Conservation (phyloP, 2,329 filamentous ascomycete species). For the Exophiala alcalophila region DNA sequence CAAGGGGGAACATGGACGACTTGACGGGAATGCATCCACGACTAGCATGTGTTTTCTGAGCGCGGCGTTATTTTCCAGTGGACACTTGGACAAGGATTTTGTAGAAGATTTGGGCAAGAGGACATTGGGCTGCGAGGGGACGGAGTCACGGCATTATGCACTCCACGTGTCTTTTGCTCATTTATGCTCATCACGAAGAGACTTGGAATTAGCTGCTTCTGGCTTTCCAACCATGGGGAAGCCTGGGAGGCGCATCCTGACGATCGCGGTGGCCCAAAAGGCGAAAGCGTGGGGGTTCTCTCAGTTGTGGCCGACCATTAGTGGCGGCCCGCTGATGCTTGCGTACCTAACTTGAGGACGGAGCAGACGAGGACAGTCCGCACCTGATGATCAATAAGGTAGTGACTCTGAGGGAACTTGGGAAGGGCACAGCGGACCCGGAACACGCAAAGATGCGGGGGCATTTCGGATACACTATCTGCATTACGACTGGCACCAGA, state of each 20-base stretch:
- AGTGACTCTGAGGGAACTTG: neutral
- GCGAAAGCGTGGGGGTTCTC: constrained; percentile 21
- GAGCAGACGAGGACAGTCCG: too few relatives aligned
- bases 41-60: constrained; percentile 14
- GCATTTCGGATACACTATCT: constrained; percentile 20
- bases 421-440: too few relatives aligned
- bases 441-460: constrained; percentile 15
- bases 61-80: constrained; percentile 13
- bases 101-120: constrained; percentile 9
- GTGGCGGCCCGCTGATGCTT: too few relatives aligned
- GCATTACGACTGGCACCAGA: constrained; percentile 7
- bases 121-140: constrained; percentile 1
- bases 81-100: constrained; percentile 11
- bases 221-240: constrained; percentile 2
- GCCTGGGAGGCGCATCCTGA: neutral
- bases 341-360: too few relatives aligned
- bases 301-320: too few relatives aligned
- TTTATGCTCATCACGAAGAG: neutral
- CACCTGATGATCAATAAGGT: too few relatives aligned
- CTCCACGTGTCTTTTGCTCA: constrained; percentile 20
- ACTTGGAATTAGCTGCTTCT: constrained; percentile 3
- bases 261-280: constrained; percentile 6
- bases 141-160: constrained; percentile 8
- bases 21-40: constrained; percentile 3
- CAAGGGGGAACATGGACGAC: neutral